Evolutionary conservation across 495 filamentous ascomycete genomes (phyloP).

Genomic region (Neurospora pannonica): DNA sequence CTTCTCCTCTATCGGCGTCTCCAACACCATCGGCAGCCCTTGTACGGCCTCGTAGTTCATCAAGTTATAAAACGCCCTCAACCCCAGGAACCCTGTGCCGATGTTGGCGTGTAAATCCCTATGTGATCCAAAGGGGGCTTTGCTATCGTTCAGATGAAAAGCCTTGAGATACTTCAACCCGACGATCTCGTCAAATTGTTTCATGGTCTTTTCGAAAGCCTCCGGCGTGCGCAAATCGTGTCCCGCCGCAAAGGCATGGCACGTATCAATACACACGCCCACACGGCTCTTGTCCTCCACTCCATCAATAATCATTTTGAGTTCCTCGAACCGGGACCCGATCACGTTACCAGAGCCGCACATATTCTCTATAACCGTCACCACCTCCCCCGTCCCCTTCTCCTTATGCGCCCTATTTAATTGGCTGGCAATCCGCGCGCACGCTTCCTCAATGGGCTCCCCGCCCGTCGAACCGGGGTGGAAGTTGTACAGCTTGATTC

Average conservation of each 20-base stretch:
- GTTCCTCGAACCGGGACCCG: conserved; percentile 73
- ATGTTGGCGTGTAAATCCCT: conserved; percentile 91
- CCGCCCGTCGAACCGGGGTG: conserved; percentile 79
- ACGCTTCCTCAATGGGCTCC: conserved; percentile 54
- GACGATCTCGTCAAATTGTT: conserved; percentile 68
- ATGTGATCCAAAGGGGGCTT: conserved; percentile 68
- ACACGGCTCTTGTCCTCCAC: conserved; percentile 79
- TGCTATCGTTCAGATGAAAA: conserved; percentile 88
- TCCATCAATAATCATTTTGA: conserved; percentile 68
- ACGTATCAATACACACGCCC: conserved; percentile 93
- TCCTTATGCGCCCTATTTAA: conserved; percentile 71
- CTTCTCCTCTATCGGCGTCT: conserved; percentile 78
- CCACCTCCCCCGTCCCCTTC: conserved; percentile 63
- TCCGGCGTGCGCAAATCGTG: conserved; percentile 75
- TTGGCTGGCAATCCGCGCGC: conserved; percentile 64
- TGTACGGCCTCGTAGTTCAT: conserved; percentile 75
- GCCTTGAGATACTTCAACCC: conserved; percentile 73
- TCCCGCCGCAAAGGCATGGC: conserved; percentile 86
- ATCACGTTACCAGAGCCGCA: conserved; percentile 83
- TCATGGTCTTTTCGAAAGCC: conserved; percentile 62
- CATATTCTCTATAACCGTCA: conserved; percentile 91
- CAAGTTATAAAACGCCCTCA: conserved; percentile 82
- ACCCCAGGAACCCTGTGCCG: conserved; percentile 81
- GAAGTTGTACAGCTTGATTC: conserved; percentile 91
- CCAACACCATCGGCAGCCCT: conserved; percentile 80